These are phyloP conservation scores for Sclerospora graminicola DNA, from an alignment of 352 stramenopile species.

Conservation along the genomic window DNA sequence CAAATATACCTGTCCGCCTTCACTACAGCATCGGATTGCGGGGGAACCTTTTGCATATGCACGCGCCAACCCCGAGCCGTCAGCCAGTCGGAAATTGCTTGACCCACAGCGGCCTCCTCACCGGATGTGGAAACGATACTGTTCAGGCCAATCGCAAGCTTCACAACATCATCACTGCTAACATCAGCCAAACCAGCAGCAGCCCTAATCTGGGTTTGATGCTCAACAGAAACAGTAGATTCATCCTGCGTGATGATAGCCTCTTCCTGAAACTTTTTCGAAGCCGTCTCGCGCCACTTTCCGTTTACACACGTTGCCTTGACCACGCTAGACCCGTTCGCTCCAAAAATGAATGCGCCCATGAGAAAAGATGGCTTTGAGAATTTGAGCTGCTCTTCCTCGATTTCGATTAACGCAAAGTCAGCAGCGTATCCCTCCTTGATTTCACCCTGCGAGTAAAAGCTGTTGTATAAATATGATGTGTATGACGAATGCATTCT, in stretches of 20 bases:
- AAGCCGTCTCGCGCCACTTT: constrained; percentile 43
- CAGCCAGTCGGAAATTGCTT: constrained; percentile 59
- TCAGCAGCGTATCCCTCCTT: constrained; percentile 53
- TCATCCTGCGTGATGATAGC: neutral
- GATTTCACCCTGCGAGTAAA: constrained; percentile 58
- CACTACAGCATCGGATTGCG: constrained; percentile 45
- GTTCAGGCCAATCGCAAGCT: constrained; percentile 54
- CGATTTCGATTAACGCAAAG: constrained; percentile 57
- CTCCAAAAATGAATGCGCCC: constrained; percentile 60
- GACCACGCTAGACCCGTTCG: constrained; percentile 56
- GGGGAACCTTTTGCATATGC: constrained; percentile 58
- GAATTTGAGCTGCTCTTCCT: constrained; percentile 68
- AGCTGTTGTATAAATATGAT: too few relatives aligned
- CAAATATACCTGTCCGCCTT: constrained; percentile 40
- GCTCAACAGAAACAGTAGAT: constrained; percentile 25
- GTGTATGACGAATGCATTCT: constrained; percentile 1
- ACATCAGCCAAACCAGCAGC: constrained; percentile 39
- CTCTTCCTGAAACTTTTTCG: constrained; percentile 7
- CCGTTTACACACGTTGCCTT: constrained; percentile 67
- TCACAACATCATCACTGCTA: constrained; percentile 54
- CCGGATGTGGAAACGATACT: constrained; percentile 63
- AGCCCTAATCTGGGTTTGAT: constrained; percentile 30
- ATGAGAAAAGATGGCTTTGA: constrained; percentile 40
- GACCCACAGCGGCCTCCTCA: constrained; percentile 59
- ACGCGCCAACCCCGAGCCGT: constrained; percentile 56